These are phyloP conservation scores for Escovopsis sp. DNA, from an alignment of 2,329 filamentous ascomycete species.

Conservation along the genomic window DNA sequence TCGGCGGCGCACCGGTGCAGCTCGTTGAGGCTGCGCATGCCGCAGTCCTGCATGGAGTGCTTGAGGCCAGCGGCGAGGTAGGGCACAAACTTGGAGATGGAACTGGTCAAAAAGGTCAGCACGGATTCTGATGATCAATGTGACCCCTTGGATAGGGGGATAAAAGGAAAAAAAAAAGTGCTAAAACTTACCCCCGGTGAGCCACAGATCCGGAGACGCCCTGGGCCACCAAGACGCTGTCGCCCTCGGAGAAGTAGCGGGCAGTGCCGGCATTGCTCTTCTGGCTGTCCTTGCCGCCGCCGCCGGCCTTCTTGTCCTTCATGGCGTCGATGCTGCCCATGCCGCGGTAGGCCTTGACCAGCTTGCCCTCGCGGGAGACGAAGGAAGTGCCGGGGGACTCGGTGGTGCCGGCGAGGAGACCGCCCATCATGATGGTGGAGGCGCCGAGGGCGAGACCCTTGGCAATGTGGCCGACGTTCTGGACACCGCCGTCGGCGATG, in stretches of 20 bases:
- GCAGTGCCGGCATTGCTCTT: constrained; percentile 90
- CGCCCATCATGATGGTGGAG: constrained; percentile 98
- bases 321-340: constrained; percentile 99
- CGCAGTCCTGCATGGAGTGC: constrained; percentile 94
- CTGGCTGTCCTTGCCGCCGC: constrained; percentile 55
- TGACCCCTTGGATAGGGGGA: not conserved
- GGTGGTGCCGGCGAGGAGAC: constrained; percentile 88
- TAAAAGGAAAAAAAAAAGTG: not conserved
- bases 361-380: constrained; percentile 88
- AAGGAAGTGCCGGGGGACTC: constrained; percentile 96
- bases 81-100: constrained; percentile 86
- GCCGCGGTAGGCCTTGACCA: constrained; percentile 97
- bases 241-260: constrained; percentile 95
- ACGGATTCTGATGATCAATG: not conserved
- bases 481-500: constrained; percentile 94
- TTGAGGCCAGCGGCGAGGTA: constrained; percentile 93
- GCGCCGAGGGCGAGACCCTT: constrained; percentile 93
- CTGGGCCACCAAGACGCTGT: constrained; percentile 87
- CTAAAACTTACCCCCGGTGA: constrained; percentile 45
- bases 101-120: constrained; percentile 33
- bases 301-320: constrained; percentile 95
- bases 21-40: constrained; percentile 62
- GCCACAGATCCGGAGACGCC: constrained; percentile 82
- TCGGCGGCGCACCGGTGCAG: constrained; percentile 62
- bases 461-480: constrained; percentile 98